These are phyloP conservation scores for Wickerhamomyces sp. DNA, from an alignment of 1,139 yeast species.

Conservation along the genomic window DNA sequence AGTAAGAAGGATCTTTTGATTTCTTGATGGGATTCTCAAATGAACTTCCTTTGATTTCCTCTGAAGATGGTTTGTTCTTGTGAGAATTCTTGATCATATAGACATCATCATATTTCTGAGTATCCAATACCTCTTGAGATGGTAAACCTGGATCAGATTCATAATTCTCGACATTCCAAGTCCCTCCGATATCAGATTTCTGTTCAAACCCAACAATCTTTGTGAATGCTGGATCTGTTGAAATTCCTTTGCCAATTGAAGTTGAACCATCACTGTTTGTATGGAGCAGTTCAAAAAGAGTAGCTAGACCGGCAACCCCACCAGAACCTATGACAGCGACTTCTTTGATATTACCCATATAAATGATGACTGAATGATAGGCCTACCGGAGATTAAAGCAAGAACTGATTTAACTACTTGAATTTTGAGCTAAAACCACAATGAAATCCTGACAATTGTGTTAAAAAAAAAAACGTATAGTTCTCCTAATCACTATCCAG, in stretches of 20 bases:
- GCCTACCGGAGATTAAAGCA: too few species aligned
- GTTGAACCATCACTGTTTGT: constrained; percentile 23
- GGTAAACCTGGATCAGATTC: constrained; percentile 22
- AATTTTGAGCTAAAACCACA: too few species aligned
- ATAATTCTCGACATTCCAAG: constrained; percentile 26
- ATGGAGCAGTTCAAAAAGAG: constrained; percentile 27
- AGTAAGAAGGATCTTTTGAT: constrained; percentile 15
- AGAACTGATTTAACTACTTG: too few species aligned
- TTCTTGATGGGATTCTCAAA: constrained; percentile 11
- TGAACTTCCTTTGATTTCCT: constrained; percentile 6
- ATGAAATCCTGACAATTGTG: too few species aligned
- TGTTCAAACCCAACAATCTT: constrained; percentile 32
- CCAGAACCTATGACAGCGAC: constrained; percentile 34
- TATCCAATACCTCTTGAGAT: constrained; percentile 23
- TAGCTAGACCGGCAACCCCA: constrained; percentile 29
- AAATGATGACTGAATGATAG: background rate
- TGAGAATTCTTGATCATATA: constrained; percentile 16
- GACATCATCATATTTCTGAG: constrained; percentile 22
- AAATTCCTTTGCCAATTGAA: constrained; percentile 9
- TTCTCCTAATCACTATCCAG: too few species aligned
- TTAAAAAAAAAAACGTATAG: too few species aligned
- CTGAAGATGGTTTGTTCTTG: constrained; percentile 7
- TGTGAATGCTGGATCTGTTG: constrained; percentile 21
- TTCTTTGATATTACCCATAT: constrained; percentile 11
- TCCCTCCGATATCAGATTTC: constrained; percentile 30